Base-by-base conservation (phyloP, 2,329 filamentous ascomycete genomes). In the Monosporascus sp. region DNA sequence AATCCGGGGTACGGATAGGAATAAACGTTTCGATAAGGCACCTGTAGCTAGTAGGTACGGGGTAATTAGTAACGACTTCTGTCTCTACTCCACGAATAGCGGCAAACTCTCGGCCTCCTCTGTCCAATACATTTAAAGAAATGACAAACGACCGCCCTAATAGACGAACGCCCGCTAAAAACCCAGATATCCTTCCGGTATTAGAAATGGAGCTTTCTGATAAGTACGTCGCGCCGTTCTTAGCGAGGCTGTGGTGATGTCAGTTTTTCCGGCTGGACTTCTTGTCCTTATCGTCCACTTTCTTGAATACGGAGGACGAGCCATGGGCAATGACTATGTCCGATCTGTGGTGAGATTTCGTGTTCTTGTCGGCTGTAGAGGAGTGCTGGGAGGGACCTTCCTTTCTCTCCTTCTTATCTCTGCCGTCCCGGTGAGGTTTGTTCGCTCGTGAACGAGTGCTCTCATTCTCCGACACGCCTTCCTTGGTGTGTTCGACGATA, bases 391-490 rank as follows among this genome's bases (percentile, higher is more conserved):
- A 44, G 24, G 11, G 11, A n/a, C 18, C 5, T 18, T 43, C 35
- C 40, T 41, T 43, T 20, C 18, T 43, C 37, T 28, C 35, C 17
- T 31, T 24, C 24, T 24, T 41, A 17, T 26, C 35, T 17, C 35
- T 18, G 35, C 38, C 35, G 20, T 37, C 1, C 57, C 53, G 18
- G 15, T 15, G 18, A 18, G 31, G 20, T 18, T 24, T 37, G 20
- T 26, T 24, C 24, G 41, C 5, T 48, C 52, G 54, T n/a, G 53
- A 35, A 47, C 55, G 55, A 8, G 48, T 45, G 15, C 55, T 44
- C 47, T 64, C 62, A 43, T 58, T 54, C 28, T 62, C 58, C 6
- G 65, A 63, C 26, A 63, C 61, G 15, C 63, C 64, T 44, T 68
- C 66, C 37, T 63, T 67, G 7, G 63, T 65, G 44, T 62, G 56